phyloP scores from a whole-genome alignment of 2,329 filamentous ascomycete genomes.

The Beauveria sp. region DNA sequence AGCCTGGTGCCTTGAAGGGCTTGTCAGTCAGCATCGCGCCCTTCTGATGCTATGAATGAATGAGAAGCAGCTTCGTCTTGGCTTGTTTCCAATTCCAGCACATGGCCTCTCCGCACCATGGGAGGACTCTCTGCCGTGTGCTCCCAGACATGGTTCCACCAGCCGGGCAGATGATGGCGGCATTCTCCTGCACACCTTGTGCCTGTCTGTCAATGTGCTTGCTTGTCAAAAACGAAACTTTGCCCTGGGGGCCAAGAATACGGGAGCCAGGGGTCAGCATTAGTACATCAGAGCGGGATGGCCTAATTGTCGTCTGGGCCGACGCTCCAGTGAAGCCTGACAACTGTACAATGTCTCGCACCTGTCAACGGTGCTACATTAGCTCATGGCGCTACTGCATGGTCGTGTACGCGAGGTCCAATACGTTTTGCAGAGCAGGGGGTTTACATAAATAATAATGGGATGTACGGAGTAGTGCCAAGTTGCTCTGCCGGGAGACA shows the following conservation, averaged over 20 bases:
- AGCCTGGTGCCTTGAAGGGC: neutral
- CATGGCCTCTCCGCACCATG: neutral
- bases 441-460: neutral
- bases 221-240: neutral
- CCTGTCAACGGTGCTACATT: slow-evolving; percentile 11
- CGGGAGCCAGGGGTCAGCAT: neutral
- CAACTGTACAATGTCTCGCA: neutral
- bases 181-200: neutral
- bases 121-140: neutral
- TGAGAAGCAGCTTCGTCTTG: neutral
- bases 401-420: neutral
- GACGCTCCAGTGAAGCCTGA: neutral
- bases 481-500: too few species aligned
- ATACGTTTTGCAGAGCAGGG: neutral
- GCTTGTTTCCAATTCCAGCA: slow-evolving; percentile 1
- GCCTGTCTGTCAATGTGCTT: neutral
- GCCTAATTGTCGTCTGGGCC: neutral
- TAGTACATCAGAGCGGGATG: neutral
- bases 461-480: too few species aligned
- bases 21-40: neutral
- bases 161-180: neutral
- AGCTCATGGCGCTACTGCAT: slow-evolving; percentile 7
- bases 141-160: neutral
- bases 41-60: too few species aligned
- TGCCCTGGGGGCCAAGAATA: neutral